Evolutionary conservation across 2,329 filamentous ascomycete species (phyloP), one percentile per base, ranked within the genome.

Genomic region (Sporothrix phasma): DNA sequence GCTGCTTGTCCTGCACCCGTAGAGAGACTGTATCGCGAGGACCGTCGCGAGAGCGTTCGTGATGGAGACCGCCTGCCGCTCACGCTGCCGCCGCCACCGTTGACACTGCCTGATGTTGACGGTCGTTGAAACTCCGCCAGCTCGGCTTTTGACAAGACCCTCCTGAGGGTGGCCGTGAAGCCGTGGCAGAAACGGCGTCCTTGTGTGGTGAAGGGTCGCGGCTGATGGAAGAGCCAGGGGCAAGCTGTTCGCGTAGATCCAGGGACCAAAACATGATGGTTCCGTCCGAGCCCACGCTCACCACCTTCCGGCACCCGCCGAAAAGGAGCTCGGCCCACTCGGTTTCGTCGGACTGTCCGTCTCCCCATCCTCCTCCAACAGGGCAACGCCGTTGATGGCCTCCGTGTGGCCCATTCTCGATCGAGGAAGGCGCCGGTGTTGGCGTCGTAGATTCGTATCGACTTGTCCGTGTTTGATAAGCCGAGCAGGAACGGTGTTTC

Each of bases 401-500:
- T 97, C 92, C 0, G 92, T 96, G 70, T 99, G 94, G 1, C 94
- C 84, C 92, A 97, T 76, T 97, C 94, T 46, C 91, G 86, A 60
- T 92, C 89, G 31, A 97, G 77, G 64, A 99, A 87, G 1, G 79
- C 77, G 8, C 93, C 92, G 47, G 84, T 86, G 66, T 88, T 86
- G 34, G 85, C 80, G 69, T 96, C 90, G 71, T 99, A 99, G 17
- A 99, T 78, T 41, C 94, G 83, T 64, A 99, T 88, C 0, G 94
- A 97, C 73, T 97, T 99, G 74, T 99, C 94, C 0, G 90, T 96
- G 69, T 92, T 92, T 8, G 93, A 97, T 11, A 94, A 83, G n/a
- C 91, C 92, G 19, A 94, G 81, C 61, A 99, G 81, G 60, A 95
- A 83, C 31, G 86, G 83, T 3, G 81, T 75, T 46, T 78, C 85